Percentiles rank a stretch among this genome's conserved stretches.
phyloP scores from a whole-genome alignment of 108 stramenopile species.

The Mayamaea pseudoterrestris region DNA sequence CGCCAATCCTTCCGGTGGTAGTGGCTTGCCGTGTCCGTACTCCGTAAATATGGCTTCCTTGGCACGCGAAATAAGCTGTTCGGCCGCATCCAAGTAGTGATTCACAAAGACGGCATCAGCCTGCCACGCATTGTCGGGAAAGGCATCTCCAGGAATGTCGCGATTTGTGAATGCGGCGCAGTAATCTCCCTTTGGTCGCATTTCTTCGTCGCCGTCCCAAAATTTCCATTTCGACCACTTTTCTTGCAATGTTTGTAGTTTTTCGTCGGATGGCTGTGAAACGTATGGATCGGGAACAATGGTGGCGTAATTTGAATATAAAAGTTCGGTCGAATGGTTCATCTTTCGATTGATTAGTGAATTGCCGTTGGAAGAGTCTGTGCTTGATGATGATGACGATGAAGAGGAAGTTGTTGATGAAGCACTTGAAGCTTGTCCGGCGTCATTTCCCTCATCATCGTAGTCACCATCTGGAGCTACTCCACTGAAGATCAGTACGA shows the following conservation, averaged over 20 bases:
- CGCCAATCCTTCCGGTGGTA: conserved; percentile 25
- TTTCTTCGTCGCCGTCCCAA: conserved; percentile 69
- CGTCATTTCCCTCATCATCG: too few relatives aligned
- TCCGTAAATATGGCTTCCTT: conserved; percentile 41
- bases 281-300: conserved; percentile 20
- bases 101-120: conserved; percentile 79
- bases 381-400: too few relatives aligned
- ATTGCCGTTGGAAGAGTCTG: too few relatives aligned
- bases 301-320: conserved; percentile 22
- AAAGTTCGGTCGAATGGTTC: neutral
- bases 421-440: too few relatives aligned
- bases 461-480: too few relatives aligned
- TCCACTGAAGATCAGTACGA: too few relatives aligned
- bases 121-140: conserved; percentile 75
- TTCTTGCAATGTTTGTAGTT: conserved; percentile 8
- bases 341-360: too few relatives aligned
- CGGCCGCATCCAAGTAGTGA: conserved; percentile 63
- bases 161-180: conserved; percentile 30
- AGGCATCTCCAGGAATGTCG: conserved; percentile 54
- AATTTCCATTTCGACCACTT: conserved; percentile 54
- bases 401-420: too few relatives aligned
- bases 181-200: conserved; percentile 49
- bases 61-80: conserved; percentile 46
- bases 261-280: conserved; percentile 4
- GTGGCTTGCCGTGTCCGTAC: conserved; percentile 55